Evolutionary conservation across 2,329 filamentous ascomycete species (phyloP).

Genomic region (Phaeosphaeriaceae sp.): DNA sequence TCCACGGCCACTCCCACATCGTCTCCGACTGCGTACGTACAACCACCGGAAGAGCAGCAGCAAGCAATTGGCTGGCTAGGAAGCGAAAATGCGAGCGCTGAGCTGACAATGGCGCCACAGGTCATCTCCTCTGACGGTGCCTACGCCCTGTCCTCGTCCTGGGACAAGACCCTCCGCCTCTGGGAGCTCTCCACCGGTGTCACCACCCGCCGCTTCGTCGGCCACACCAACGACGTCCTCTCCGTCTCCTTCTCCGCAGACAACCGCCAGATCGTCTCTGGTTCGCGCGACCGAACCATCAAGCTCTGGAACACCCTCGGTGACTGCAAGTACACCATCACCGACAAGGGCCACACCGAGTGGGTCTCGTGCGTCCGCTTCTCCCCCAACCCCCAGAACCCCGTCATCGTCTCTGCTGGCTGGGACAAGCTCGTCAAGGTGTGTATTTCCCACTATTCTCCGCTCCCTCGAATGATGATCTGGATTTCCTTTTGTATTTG

Average conservation of each 20-base stretch:
- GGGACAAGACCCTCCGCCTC: constrained; percentile 99
- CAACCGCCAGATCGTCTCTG: constrained; percentile 99
- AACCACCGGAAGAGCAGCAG: constrained; percentile 13
- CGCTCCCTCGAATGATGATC: constrained; percentile 79
- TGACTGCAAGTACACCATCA: constrained; percentile 99
- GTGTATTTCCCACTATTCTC: constrained; percentile 55
- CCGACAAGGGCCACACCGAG: constrained; percentile 99
- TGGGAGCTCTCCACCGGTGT: constrained; percentile 98
- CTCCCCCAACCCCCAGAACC: constrained; percentile 99
- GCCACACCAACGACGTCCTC: constrained; percentile 99
- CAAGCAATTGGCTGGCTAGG: constrained; percentile 36
- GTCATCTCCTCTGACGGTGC: constrained; percentile 99
- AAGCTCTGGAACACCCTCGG: constrained; percentile 99
- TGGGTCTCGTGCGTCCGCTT: constrained; percentile 99
- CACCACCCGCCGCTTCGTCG: constrained; percentile 97
- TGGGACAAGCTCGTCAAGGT: constrained; percentile 99
- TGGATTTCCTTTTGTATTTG: constrained; percentile 91
- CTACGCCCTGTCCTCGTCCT: constrained; percentile 97
- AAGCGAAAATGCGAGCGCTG: constrained; percentile 22
- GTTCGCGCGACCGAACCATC: constrained; percentile 97
- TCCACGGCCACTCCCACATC: constrained; percentile 99
- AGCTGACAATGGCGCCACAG: constrained; percentile 59
- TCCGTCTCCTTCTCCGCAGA: constrained; percentile 99
- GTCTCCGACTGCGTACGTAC: constrained; percentile 98
- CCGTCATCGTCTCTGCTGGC: constrained; percentile 96